A percentile compares a stretch with the other conserved stretches of the same genome.
Evolutionary conservation across 352 stramenopile species (phyloP).

Genomic region (Phytophthora fragariaefolia): DNA sequence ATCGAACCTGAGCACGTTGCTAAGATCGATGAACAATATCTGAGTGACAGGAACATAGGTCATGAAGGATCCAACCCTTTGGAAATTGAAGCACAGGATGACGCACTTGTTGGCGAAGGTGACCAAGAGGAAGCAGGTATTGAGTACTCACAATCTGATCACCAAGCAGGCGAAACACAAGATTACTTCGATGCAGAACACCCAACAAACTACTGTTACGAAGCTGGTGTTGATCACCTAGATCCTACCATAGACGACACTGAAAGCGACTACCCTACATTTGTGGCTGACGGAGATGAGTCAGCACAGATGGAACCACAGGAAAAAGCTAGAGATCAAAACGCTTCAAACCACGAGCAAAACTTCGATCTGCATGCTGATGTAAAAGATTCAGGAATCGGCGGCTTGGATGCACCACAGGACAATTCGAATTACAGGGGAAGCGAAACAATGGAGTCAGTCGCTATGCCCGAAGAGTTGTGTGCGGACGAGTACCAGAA

Average conservation of each 20-base stretch:
- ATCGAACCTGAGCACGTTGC: conserved; percentile 5
- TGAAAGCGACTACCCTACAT: conserved; percentile 15
- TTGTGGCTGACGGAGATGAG: conserved; percentile 17
- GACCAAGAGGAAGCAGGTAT: background rate
- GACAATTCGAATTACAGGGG: background rate
- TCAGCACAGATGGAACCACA: background rate
- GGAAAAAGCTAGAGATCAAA: too few relatives aligned
- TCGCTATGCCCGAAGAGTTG: conserved; percentile 1
- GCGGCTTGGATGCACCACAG: background rate
- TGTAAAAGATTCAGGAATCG: background rate
- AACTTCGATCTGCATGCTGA: background rate
- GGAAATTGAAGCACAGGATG: background rate
- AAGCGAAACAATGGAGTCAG: background rate
- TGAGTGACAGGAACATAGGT: background rate
- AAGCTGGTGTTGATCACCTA: conserved; percentile 2
- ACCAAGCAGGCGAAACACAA: conserved; percentile 1
- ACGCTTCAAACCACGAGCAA: background rate
- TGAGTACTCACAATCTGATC: background rate
- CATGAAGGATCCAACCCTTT: background rate
- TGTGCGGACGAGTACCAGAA: background rate
- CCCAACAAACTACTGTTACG: background rate
- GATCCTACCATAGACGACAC: background rate
- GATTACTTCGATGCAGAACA: background rate
- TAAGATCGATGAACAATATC: background rate
- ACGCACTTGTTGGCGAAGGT: background rate